Conservation (phyloP, 2,329 filamentous ascomycete genomes). For the Calonectria multiphialidica region DNA sequence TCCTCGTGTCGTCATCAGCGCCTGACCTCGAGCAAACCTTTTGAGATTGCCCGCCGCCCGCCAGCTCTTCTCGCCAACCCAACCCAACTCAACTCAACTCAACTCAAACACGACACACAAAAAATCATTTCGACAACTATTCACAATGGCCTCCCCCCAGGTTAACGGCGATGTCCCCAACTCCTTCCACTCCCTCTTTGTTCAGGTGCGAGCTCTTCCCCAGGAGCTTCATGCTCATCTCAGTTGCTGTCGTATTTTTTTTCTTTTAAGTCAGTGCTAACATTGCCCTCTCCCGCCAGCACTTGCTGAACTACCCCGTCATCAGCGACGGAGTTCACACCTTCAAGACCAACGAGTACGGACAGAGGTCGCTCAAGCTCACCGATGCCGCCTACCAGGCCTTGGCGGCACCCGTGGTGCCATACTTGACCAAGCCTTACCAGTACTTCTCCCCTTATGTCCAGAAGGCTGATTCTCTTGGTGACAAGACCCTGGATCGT, state of each 20-base stretch:
- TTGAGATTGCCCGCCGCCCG: slow-evolving; percentile 23
- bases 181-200: slow-evolving; percentile 61
- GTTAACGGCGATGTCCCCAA: slow-evolving; percentile 64
- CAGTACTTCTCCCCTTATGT: slow-evolving; percentile 88
- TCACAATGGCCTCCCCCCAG: slow-evolving; percentile 55
- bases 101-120: slow-evolving; percentile 26
- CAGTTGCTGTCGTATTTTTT: not conserved
- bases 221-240: not conserved
- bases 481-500: slow-evolving; percentile 76
- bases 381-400: slow-evolving; percentile 81
- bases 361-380: slow-evolving; percentile 83
- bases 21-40: slow-evolving; percentile 18
- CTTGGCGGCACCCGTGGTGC: slow-evolving; percentile 82
- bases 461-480: slow-evolving; percentile 82
- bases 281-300: slow-evolving; percentile 63
- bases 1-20: slow-evolving; percentile 26
- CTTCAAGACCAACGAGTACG: slow-evolving; percentile 86
- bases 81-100: slow-evolving; percentile 19
- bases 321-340: slow-evolving; percentile 82
- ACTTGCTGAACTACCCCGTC: slow-evolving; percentile 86
- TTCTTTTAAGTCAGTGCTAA: slow-evolving; percentile 12
- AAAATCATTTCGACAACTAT: slow-evolving; percentile 8
- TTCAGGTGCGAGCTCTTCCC: slow-evolving; percentile 55
- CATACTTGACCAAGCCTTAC: slow-evolving; percentile 79
- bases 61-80: slow-evolving; percentile 5